Percentiles rank a stretch among this genome's conserved stretches.
Evolutionary conservation across 257 asterid species (phyloP).

Genomic region (Perilla frutescens): DNA sequence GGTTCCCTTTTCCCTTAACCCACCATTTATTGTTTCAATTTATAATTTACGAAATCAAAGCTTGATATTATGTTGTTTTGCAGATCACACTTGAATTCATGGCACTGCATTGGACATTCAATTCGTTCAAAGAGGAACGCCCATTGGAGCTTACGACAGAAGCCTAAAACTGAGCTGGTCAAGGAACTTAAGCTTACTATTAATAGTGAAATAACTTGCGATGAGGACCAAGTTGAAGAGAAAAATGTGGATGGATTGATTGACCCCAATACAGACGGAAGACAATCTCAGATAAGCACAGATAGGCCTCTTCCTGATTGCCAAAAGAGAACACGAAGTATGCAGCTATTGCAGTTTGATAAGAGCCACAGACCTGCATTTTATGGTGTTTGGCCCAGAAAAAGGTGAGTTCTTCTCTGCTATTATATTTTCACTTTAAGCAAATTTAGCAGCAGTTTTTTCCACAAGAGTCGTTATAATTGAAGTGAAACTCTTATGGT

Average conservation of each 20-base stretch:
- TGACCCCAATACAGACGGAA: constrained; percentile 40
- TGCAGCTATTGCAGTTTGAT: constrained; percentile 77
- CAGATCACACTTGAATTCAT: constrained; percentile 69
- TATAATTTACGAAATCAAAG: not conserved
- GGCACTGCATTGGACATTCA: constrained; percentile 51
- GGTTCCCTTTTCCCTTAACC: constrained; percentile 21
- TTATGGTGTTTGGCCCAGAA: constrained; percentile 76
- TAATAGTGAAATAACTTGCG: constrained; percentile 47
- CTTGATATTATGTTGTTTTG: constrained; percentile 23
- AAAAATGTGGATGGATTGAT: constrained; percentile 53
- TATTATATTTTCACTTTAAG: not conserved
- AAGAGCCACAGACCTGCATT: constrained; percentile 80
- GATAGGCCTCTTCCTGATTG: constrained; percentile 30
- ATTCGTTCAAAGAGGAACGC: constrained; percentile 47
- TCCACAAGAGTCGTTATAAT: not conserved
- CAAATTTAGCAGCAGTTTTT: not conserved
- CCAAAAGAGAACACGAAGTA: constrained; percentile 38
- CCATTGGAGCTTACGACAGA: constrained; percentile 74
- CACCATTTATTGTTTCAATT: not conserved
- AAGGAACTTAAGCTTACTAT: constrained; percentile 70
- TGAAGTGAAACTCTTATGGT: not conserved
- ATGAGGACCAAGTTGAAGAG: constrained; percentile 51
- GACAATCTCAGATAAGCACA: constrained; percentile 34
- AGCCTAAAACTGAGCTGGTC: constrained; percentile 67
- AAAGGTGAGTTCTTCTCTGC: constrained; percentile 51